Percentiles rank a stretch among this genome's conserved stretches.
phyloP scores from a whole-genome alignment of 495 filamentous ascomycete genomes.

The Neurospora sp. region DNA sequence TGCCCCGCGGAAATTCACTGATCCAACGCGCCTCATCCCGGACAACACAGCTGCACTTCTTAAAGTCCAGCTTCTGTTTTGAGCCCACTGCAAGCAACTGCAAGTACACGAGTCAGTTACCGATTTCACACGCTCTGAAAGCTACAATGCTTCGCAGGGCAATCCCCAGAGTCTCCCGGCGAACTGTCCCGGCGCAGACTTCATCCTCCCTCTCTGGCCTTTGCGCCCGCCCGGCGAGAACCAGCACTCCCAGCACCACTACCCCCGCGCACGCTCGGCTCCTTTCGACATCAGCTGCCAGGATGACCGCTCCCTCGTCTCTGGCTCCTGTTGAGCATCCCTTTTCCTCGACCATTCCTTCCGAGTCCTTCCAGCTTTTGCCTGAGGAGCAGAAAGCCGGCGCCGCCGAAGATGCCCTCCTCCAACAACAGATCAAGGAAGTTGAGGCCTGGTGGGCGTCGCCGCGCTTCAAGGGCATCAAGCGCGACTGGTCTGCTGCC shows the following conservation, averaged over 20 bases:
- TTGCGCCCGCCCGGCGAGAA: conserved; percentile 2
- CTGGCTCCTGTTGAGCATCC: conserved; percentile 27
- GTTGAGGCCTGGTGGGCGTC: conserved; percentile 83
- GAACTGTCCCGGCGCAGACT: conserved; percentile 7
- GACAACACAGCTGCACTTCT: neutral
- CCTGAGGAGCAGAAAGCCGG: conserved; percentile 62
- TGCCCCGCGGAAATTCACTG: too few species aligned
- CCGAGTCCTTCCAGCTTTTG: conserved; percentile 73
- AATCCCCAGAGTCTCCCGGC: conserved; percentile 15
- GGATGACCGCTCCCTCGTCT: conserved; percentile 16
- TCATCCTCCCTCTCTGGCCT: conserved; percentile 5
- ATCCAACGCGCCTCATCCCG: neutral
- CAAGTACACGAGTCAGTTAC: neutral
- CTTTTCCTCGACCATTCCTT: conserved; percentile 46
- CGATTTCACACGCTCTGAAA: neutral
- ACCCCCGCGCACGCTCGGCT: conserved; percentile 5
- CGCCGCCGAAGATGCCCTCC: conserved; percentile 70
- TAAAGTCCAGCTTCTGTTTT: neutral
- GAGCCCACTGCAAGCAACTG: neutral
- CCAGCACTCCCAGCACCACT: neutral
- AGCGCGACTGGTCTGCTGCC: conserved; percentile 77
- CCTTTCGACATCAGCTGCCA: conserved; percentile 13
- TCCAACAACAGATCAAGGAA: conserved; percentile 65
- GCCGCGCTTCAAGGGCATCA: conserved; percentile 78
- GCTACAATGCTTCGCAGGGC: conserved; percentile 20